These are phyloP conservation scores for Sonneratia alba DNA, from an alignment of 345 rosid genomes.

Conservation along the genomic window DNA sequence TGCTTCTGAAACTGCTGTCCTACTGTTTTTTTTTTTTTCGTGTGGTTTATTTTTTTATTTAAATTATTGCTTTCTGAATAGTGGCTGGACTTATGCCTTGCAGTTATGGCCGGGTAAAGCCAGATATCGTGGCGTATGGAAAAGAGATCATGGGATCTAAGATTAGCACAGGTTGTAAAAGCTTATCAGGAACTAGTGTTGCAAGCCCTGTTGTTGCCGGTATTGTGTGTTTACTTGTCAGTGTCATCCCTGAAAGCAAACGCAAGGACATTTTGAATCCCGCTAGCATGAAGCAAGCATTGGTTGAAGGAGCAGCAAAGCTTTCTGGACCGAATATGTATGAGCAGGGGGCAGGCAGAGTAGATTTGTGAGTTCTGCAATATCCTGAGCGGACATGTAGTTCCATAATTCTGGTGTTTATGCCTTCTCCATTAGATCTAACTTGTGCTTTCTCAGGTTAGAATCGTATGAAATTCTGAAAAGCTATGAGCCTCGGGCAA, in stretches of 20 bases:
- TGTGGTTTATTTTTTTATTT: background rate
- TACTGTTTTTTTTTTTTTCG: too few species aligned
- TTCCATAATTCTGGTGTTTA: constrained; percentile 8
- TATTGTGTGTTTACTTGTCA: constrained; percentile 85
- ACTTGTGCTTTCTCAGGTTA: constrained; percentile 59
- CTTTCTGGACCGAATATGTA: constrained; percentile 91
- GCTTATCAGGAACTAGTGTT: constrained; percentile 95
- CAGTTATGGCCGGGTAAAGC: constrained; percentile 94
- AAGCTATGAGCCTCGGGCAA: constrained; percentile 82
- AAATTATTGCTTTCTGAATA: background rate
- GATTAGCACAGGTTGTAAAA: constrained; percentile 93
- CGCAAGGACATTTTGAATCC: constrained; percentile 77
- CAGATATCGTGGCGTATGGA: constrained; percentile 95
- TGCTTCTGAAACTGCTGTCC: background rate
- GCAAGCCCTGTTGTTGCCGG: constrained; percentile 99
- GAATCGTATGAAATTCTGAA: constrained; percentile 90
- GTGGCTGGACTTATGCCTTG: constrained; percentile 2
- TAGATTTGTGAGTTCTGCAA: constrained; percentile 61
- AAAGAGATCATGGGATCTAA: constrained; percentile 95
- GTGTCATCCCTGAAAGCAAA: constrained; percentile 63
- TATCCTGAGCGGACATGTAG: constrained; percentile 5
- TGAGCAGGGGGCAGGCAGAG: constrained; percentile 99
- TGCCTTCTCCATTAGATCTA: constrained; percentile 15
- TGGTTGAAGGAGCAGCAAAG: constrained; percentile 98
- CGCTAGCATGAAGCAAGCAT: constrained; percentile 97